These are phyloP conservation scores for Elongisporangium prolatum DNA, from an alignment of 352 stramenopile species.

Conservation along the genomic window DNA sequence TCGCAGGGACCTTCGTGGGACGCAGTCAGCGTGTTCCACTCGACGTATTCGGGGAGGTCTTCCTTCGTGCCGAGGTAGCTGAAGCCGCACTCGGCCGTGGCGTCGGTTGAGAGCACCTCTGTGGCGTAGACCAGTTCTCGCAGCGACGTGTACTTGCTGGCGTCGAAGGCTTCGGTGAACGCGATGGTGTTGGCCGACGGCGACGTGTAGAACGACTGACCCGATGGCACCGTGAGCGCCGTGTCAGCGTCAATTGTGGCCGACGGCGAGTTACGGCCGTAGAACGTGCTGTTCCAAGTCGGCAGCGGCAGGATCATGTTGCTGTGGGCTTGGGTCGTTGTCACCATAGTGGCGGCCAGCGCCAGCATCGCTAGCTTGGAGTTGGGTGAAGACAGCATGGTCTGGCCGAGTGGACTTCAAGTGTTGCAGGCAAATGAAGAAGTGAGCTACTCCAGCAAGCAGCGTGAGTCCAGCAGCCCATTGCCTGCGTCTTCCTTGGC, in stretches of 20 bases:
- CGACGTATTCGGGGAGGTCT: slow-evolving; percentile 12
- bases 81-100: slow-evolving; percentile 21
- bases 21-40: slow-evolving; percentile 19
- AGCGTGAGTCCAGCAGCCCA: background rate
- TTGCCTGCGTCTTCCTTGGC: background rate
- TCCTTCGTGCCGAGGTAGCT: slow-evolving; percentile 2
- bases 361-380: slow-evolving; percentile 4
- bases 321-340: slow-evolving; percentile 31
- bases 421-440: background rate
- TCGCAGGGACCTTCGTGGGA: slow-evolving; percentile 46
- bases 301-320: slow-evolving; percentile 36
- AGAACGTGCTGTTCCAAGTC: slow-evolving; percentile 28
- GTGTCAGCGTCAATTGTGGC: slow-evolving; percentile 31
- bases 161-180: slow-evolving; percentile 10
- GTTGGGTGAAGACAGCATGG: slow-evolving; percentile 5
- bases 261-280: slow-evolving; percentile 35
- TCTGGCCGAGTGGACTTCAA: background rate
- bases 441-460: background rate
- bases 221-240: slow-evolving; percentile 26
- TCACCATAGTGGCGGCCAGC: background rate
- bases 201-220: slow-evolving; percentile 28
- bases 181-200: slow-evolving; percentile 12
- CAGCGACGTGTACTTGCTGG: slow-evolving; percentile 11
- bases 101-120: slow-evolving; percentile 13
- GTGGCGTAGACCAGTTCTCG: slow-evolving; percentile 17